A percentile compares a stretch with the other conserved stretches of the same genome.
Evolutionary conservation across 2,329 filamentous ascomycete genomes (phyloP).

Genomic region (Pseudogymnoascus sp.): DNA sequence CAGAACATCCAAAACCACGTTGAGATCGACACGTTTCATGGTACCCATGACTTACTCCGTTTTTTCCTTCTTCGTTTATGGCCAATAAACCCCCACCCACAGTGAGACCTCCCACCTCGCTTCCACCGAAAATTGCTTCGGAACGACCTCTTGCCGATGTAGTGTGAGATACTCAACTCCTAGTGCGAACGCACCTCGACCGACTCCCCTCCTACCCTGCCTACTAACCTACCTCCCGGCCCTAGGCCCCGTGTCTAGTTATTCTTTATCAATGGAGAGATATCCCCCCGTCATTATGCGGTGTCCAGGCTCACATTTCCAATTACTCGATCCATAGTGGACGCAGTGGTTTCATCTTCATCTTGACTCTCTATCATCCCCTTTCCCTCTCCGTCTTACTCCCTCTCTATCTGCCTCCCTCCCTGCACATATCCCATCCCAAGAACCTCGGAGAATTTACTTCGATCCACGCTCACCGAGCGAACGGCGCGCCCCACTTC

Average conservation of each 20-base stretch:
- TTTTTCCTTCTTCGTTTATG: background rate
- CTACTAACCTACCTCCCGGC: background rate
- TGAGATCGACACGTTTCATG: background rate
- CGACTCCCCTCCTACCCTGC: background rate
- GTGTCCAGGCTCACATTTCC: background rate
- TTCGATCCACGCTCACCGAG: background rate
- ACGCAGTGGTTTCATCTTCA: background rate
- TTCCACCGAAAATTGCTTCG: background rate
- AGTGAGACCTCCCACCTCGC: slow-evolving; percentile 3
- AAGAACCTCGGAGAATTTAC: background rate
- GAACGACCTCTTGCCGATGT: background rate
- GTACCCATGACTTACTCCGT: background rate
- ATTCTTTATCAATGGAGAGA: slow-evolving; percentile 2
- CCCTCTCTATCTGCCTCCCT: background rate
- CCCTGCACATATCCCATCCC: background rate
- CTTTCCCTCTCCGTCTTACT: background rate
- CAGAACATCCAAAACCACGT: background rate
- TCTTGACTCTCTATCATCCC: background rate
- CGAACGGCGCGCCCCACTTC: slow-evolving; percentile 2
- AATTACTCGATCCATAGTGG: slow-evolving; percentile 5
- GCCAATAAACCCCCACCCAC: background rate
- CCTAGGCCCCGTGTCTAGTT: background rate
- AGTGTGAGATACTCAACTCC: background rate
- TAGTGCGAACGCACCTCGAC: background rate
- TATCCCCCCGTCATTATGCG: slow-evolving; percentile 1